Evolutionary conservation across 805 yeast species (phyloP).

Genomic region (Kodamaea fukazawae): DNA sequence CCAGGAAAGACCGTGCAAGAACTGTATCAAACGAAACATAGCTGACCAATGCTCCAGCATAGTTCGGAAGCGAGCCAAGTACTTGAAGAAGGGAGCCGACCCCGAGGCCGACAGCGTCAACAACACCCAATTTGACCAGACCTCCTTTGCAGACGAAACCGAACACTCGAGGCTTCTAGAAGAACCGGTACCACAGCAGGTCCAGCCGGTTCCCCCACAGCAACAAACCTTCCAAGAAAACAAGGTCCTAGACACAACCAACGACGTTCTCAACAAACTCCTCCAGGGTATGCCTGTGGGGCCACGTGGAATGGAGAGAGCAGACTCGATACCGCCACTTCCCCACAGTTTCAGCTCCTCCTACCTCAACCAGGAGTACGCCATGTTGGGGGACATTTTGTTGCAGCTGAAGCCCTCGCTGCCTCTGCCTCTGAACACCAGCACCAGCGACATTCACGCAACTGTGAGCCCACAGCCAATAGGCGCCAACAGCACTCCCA

Average conservation of each 20-base stretch:
- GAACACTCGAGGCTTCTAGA: too few relatives aligned
- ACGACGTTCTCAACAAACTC: constrained; percentile 15
- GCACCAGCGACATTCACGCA: constrained; percentile 14
- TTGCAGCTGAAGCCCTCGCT: constrained; percentile 38
- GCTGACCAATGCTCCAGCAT: constrained; percentile 56
- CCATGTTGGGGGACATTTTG: constrained; percentile 49
- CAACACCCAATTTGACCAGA: too few relatives aligned
- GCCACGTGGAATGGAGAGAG: too few relatives aligned
- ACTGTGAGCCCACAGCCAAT: constrained; percentile 13
- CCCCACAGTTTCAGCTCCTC: constrained; percentile 36
- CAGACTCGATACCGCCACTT: constrained; percentile 6
- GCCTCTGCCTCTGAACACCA: constrained; percentile 37
- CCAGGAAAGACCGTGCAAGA: constrained; percentile 64
- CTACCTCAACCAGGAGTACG: constrained; percentile 50
- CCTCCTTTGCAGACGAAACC: too few relatives aligned
- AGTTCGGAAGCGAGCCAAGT: constrained; percentile 50
- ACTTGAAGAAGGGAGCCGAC: constrained; percentile 18
- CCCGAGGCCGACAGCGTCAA: background rate
- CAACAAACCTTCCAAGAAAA: constrained; percentile 6
- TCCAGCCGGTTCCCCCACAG: constrained; percentile 8
- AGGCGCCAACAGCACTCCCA: constrained; percentile 2
- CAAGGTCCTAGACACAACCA: constrained; percentile 19
- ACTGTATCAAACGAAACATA: constrained; percentile 63
- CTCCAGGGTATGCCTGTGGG: constrained; percentile 16
- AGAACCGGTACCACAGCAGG: too few relatives aligned